Percentiles rank a stretch among this genome's conserved stretches.
These are phyloP conservation scores for Boeremia exigua DNA, from an alignment of 2,329 filamentous ascomycete species.

Conservation along the genomic window DNA sequence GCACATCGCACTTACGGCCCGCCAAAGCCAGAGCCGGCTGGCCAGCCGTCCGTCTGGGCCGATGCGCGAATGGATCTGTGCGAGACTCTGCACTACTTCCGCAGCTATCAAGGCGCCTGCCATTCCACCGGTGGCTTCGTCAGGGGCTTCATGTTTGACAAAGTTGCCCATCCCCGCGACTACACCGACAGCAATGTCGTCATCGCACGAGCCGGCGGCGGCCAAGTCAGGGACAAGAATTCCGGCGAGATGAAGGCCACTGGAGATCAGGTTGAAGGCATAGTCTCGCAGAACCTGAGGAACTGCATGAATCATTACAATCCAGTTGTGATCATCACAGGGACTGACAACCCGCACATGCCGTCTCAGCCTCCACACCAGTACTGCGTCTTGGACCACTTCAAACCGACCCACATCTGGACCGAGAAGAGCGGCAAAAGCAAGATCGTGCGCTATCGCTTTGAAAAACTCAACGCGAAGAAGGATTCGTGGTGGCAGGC, in stretches of 20 bases:
- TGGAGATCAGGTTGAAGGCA: slow-evolving; percentile 54
- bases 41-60: slow-evolving; percentile 62
- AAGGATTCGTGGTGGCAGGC: slow-evolving; percentile 66
- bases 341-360: slow-evolving; percentile 58
- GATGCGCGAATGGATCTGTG: slow-evolving; percentile 65
- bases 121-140: slow-evolving; percentile 60
- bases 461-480: slow-evolving; percentile 66
- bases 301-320: slow-evolving; percentile 55
- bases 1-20: slow-evolving; percentile 23
- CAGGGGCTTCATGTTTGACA: slow-evolving; percentile 66
- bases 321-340: slow-evolving; percentile 61
- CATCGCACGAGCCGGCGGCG: slow-evolving; percentile 67
- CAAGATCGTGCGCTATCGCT: slow-evolving; percentile 64
- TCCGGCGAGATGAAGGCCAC: slow-evolving; percentile 55
- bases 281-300: slow-evolving; percentile 49
- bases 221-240: slow-evolving; percentile 54
- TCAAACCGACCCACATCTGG: slow-evolving; percentile 73
- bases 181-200: slow-evolving; percentile 66
- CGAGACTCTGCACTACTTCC: slow-evolving; percentile 69
- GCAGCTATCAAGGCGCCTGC: slow-evolving; percentile 64
- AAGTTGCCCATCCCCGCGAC: slow-evolving; percentile 60
- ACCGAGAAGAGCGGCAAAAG: slow-evolving; percentile 59
- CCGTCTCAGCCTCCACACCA: slow-evolving; percentile 60
- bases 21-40: slow-evolving; percentile 43
- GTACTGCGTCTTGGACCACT: slow-evolving; percentile 72